Percentiles rank a stretch among this genome's conserved stretches.
Conservation (phyloP, 116 monocot species). For the Trichopus zeylanicus region DNA sequence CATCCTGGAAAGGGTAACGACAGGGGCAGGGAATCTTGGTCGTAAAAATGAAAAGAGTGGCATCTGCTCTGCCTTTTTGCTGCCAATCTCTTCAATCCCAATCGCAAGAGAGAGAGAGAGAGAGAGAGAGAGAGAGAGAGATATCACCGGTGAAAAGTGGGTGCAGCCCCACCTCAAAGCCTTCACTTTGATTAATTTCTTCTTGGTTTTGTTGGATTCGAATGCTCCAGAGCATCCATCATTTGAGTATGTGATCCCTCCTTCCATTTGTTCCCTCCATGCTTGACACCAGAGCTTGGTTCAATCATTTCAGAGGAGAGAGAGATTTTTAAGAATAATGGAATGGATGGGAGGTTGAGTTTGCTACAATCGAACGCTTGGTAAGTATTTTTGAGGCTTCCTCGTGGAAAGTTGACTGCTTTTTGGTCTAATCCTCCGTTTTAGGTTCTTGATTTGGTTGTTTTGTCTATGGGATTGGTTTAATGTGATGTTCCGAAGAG, state of each 20-base stretch:
- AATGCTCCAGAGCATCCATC: background rate
- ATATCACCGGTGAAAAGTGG: background rate
- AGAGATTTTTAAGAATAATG: background rate
- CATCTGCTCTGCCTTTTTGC: too few species aligned
- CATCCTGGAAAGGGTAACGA: too few species aligned
- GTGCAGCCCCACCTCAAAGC: background rate
- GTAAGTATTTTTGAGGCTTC: background rate
- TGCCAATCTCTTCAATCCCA: too few species aligned
- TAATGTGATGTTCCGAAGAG: background rate
- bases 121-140: background rate
- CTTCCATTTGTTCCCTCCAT: conserved; percentile 5
- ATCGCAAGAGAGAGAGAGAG: too few species aligned
- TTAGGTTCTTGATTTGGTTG: background rate
- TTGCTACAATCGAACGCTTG: background rate
- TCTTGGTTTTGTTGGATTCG: background rate
- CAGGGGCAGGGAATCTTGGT: too few species aligned
- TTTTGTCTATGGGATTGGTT: background rate
- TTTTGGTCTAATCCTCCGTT: background rate
- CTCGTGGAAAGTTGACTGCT: background rate
- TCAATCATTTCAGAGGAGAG: conserved; percentile 3
- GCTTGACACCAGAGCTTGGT: conserved; percentile 6
- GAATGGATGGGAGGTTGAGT: background rate
- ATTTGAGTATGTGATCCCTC: background rate
- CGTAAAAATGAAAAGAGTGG: too few species aligned
- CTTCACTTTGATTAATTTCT: background rate